Base-by-base conservation (phyloP, 1,284 basidiomycete species). In the Apiotrichum brassicae region DNA sequence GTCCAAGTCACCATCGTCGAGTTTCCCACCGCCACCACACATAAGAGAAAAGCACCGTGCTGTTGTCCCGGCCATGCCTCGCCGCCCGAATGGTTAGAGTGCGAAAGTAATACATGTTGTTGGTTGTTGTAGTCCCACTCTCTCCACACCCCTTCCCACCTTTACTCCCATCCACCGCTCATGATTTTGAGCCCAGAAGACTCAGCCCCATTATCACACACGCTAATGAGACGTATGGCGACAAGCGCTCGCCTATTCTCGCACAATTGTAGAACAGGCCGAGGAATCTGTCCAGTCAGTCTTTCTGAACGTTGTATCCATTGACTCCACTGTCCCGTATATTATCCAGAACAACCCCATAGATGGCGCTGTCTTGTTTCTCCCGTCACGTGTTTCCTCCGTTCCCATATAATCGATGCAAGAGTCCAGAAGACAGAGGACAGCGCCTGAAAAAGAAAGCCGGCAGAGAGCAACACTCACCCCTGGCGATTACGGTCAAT, bases 401-500 rank as follows among this genome's bases (percentile, higher is more conserved):
- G n/a, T n/a, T n/a, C n/a, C n/a, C n/a, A n/a, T n/a, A n/a, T n/a
- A n/a, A n/a, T n/a, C n/a, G n/a, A n/a, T n/a, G n/a, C n/a, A n/a
- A n/a, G n/a, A n/a, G n/a, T n/a, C n/a, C n/a, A n/a, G n/a, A n/a
- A n/a, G n/a, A n/a, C n/a, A n/a, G n/a, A 35, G 11, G 13, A 9
- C 40, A 8, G 8, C 40, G 6, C 8, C n/a, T 26, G 24, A 11
- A 8, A 9, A 26, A 12, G 11, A 25, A 30, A 42, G 8, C 8
- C n/a, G 25, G 28, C 28, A 30, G 28, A 35, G n/a, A n/a, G n/a
- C 33, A 6, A 11, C 3, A 77, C 82, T 65, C 61, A 92, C 93
- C 94, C 95, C 71, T 90, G 80, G 76, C 92, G 91, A 73, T 98
- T 97, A 54, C 87, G 78, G 72, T 98, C 95, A 24, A 98, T 80